Evolutionary conservation across 371 early-diverging fungal genomes (phyloP).

Genomic region (Haplosporangium sp.): DNA sequence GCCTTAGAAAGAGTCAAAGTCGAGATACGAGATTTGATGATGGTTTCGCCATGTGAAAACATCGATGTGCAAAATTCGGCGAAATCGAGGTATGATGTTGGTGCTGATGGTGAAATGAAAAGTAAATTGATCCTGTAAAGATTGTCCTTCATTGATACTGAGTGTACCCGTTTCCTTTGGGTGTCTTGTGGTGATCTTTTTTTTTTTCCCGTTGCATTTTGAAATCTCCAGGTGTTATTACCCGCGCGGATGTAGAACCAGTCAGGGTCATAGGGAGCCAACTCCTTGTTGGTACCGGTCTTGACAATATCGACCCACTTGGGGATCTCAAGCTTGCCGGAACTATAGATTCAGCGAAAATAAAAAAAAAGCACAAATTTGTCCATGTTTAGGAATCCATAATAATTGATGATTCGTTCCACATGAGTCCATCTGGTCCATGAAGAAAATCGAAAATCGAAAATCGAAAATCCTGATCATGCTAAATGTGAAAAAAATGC

Average conservation of each 20-base stretch:
- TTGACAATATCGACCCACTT: constrained; percentile 99
- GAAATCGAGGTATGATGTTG: no score
- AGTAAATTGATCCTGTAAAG: no score
- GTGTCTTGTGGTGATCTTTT: no score
- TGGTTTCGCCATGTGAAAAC: no score
- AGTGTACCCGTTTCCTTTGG: no score
- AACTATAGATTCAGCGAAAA: constrained; percentile 89
- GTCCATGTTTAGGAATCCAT: background rate
- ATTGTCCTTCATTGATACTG: no score
- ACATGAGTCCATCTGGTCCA: background rate
- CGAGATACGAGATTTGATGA: no score
- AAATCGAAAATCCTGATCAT: background rate
- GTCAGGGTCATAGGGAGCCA: constrained; percentile 97
- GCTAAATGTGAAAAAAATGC: constrained; percentile 2
- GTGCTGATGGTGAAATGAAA: no score
- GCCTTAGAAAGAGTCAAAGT: no score
- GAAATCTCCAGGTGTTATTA: constrained; percentile 55
- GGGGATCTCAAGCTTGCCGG: constrained; percentile 98
- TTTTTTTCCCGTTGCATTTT: constrained; percentile 2
- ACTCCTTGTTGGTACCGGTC: constrained; percentile 96
- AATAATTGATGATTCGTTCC: constrained; percentile 25
- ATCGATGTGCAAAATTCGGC: no score
- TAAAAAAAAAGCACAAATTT: constrained; percentile 19
- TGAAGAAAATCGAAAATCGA: background rate
- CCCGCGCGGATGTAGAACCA: constrained; percentile 99